Evolutionary conservation across 1,284 basidiomycete genomes (phyloP).

Genomic region (Marasmius oreades): DNA sequence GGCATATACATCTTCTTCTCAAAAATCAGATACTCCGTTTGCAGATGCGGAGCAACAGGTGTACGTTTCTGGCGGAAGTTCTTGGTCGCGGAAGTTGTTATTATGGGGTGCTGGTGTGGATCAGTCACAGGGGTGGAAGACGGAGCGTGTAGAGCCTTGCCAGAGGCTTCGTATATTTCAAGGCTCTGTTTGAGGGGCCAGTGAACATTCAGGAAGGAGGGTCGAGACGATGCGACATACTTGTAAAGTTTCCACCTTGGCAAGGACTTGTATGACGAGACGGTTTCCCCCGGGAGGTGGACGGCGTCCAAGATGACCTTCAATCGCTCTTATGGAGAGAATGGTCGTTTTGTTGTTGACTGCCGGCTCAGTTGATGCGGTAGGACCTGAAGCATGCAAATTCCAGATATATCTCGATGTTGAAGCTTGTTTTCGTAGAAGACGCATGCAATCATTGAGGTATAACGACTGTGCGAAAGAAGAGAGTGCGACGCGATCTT

Average conservation of each 20-base stretch:
- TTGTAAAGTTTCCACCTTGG: constrained; percentile 69
- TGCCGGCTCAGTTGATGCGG: background rate
- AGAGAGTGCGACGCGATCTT: background rate
- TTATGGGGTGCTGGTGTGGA: background rate
- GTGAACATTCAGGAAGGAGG: constrained; percentile 1
- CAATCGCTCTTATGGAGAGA: constrained; percentile 5
- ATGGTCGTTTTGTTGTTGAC: constrained; percentile 2
- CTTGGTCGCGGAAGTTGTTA: background rate
- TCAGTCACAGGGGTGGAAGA: constrained; percentile 8
- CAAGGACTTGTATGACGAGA: constrained; percentile 57
- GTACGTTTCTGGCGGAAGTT: constrained; percentile 27
- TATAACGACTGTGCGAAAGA: background rate
- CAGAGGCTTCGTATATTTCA: constrained; percentile 39
- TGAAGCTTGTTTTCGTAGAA: constrained; percentile 2
- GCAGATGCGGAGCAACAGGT: constrained; percentile 41
- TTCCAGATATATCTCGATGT: constrained; percentile 7
- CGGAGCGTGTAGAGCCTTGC: constrained; percentile 33
- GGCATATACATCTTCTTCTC: constrained; percentile 72
- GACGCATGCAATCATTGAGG: background rate
- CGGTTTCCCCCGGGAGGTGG: constrained; percentile 56
- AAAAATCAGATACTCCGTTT: constrained; percentile 65
- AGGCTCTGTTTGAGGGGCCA: too few relatives aligned
- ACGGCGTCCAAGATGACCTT: constrained; percentile 36
- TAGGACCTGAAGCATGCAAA: background rate
- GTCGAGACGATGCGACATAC: constrained; percentile 31